phyloP scores from a whole-genome alignment of 1,139 yeast genomes.

The Pneumocystis sp. region DNA sequence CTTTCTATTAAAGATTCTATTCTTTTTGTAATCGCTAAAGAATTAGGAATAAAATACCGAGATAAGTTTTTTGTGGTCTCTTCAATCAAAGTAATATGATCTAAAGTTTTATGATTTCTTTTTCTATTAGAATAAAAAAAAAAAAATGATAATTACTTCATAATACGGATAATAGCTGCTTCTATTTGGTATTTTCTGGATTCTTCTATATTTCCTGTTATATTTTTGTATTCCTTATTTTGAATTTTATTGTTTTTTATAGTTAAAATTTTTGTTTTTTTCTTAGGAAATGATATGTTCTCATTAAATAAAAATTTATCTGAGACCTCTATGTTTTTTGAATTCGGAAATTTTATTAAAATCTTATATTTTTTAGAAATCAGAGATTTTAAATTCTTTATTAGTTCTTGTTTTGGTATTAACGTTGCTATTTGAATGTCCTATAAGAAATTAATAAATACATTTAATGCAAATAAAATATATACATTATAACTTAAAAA shows the following conservation, averaged over 20 bases:
- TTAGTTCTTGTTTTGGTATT: slow-evolving; percentile 58
- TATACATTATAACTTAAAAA: neutral
- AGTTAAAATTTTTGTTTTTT: slow-evolving; percentile 64
- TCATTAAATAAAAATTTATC: slow-evolving; percentile 61
- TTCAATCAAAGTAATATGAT: slow-evolving; percentile 50
- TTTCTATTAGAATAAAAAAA: slow-evolving; percentile 1
- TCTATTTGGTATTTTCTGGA: slow-evolving; percentile 51
- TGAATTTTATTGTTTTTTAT: slow-evolving; percentile 36
- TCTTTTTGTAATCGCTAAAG: slow-evolving; percentile 53
- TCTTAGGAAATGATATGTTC: slow-evolving; percentile 54
- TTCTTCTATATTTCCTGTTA: slow-evolving; percentile 30
- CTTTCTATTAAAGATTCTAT: slow-evolving; percentile 70
- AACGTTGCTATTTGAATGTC: slow-evolving; percentile 54
- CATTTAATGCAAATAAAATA: neutral
- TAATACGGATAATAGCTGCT: slow-evolving; percentile 77
- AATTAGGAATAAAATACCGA: slow-evolving; percentile 55
- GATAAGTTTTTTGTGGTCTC: slow-evolving; percentile 51
- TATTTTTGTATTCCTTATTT: slow-evolving; percentile 30
- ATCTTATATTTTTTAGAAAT: slow-evolving; percentile 72
- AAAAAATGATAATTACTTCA: slow-evolving; percentile 35
- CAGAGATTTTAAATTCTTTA: slow-evolving; percentile 67
- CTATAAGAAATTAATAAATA: slow-evolving; percentile 35
- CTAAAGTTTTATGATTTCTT: slow-evolving; percentile 40
- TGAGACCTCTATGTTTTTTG: slow-evolving; percentile 42
- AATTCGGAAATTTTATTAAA: slow-evolving; percentile 54